Evolutionary conservation across 2,329 filamentous ascomycete genomes (phyloP).

Genomic region (Phialophora expanda): DNA sequence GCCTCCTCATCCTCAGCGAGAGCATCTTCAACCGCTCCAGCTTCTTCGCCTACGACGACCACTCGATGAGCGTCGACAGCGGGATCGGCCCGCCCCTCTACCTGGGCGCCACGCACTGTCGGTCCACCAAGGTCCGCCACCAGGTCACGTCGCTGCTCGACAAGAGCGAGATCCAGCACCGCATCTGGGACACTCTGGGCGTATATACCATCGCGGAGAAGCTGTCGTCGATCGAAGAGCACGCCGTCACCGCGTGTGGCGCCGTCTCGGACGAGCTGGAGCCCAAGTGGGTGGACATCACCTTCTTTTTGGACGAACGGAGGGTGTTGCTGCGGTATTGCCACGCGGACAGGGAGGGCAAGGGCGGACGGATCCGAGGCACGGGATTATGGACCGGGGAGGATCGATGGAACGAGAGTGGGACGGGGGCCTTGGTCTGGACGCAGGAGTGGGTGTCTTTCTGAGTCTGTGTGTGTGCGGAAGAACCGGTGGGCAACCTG

Average conservation of each 20-base stretch:
- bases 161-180: constrained; percentile 26
- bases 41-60: constrained; percentile 35
- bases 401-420: constrained; percentile 25
- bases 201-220: constrained; percentile 38
- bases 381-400: constrained; percentile 24
- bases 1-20: constrained; percentile 36
- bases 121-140: constrained; percentile 37
- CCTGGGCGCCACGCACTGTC: constrained; percentile 23
- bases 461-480: constrained; percentile 1
- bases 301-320: constrained; percentile 37
- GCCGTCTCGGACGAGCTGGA: constrained; percentile 28
- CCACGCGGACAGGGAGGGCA: constrained; percentile 30
- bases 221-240: constrained; percentile 37
- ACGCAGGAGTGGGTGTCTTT: constrained; percentile 39
- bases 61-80: constrained; percentile 34
- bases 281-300: constrained; percentile 39
- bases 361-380: constrained; percentile 26
- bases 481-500: not conserved
- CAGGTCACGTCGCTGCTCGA: constrained; percentile 35
- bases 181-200: constrained; percentile 33
- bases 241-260: constrained; percentile 34
- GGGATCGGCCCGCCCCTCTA: constrained; percentile 37
- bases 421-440: constrained; percentile 37
- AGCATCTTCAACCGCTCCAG: constrained; percentile 32
- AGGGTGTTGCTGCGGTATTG: constrained; percentile 37